Conservation (phyloP, 805 yeast species). For the Candida ovalis region DNA sequence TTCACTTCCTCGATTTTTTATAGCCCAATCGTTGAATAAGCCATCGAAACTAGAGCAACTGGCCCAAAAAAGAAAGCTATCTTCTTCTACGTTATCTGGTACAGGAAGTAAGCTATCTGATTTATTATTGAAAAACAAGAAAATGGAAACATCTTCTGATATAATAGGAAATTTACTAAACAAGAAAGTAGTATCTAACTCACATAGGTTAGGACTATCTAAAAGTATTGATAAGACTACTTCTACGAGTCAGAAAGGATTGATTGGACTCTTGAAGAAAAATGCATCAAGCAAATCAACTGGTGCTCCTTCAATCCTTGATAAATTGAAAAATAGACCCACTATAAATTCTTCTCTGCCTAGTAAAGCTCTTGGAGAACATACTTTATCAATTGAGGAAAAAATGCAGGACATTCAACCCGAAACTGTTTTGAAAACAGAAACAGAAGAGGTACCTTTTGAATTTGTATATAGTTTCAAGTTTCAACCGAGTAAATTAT, state of each 20-base stretch:
- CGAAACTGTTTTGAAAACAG: not conserved
- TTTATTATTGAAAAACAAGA: not conserved
- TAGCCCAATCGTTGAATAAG: slow-evolving; percentile 6
- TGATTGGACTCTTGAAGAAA: slow-evolving; percentile 1
- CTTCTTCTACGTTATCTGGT: not conserved
- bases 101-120: not conserved
- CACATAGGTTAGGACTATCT: not conserved
- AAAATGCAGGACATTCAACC: not conserved
- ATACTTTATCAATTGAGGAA: not conserved
- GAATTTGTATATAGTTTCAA: slow-evolving; percentile 5
- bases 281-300: not conserved
- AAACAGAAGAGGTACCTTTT: slow-evolving; percentile 5
- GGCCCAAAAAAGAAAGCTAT: slow-evolving; percentile 37
- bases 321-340: not conserved
- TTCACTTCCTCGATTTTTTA: slow-evolving; percentile 1
- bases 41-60: slow-evolving; percentile 43
- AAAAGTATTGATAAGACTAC: not conserved
- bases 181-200: not conserved
- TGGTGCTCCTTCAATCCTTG: not conserved
- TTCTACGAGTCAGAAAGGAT: not conserved
- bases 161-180: not conserved
- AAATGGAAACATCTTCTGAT: not conserved
- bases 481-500: not conserved
- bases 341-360: not conserved
- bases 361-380: not conserved